phyloP scores from a whole-genome alignment of 2,329 filamentous ascomycete species.

The Stachybotrys elegans region DNA sequence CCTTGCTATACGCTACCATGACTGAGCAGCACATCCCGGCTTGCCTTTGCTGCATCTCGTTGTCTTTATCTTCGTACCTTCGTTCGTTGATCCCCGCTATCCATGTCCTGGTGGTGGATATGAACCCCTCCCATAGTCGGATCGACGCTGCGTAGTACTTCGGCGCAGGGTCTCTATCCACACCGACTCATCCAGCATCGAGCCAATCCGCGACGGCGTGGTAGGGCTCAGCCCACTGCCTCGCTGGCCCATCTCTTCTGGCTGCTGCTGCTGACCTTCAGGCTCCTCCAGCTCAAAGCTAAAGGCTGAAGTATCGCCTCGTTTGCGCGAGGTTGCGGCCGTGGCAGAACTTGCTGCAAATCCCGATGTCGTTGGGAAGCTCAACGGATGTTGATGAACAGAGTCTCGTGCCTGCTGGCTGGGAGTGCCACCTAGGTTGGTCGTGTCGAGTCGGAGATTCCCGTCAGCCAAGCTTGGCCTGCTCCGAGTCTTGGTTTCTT shows the following conservation, averaged over 20 bases:
- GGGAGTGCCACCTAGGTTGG: background rate
- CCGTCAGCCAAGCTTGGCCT: background rate
- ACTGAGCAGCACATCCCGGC: too few species aligned
- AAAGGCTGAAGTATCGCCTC: slow-evolving; percentile 47
- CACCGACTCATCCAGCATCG: slow-evolving; percentile 80
- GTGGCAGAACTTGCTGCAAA: slow-evolving; percentile 16
- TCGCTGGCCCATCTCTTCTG: slow-evolving; percentile 47
- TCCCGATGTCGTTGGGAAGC: slow-evolving; percentile 44
- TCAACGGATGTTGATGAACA: slow-evolving; percentile 43
- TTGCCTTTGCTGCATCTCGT: too few species aligned
- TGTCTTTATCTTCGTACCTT: too few species aligned
- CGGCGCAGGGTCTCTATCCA: slow-evolving; percentile 92
- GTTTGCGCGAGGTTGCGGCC: slow-evolving; percentile 15
- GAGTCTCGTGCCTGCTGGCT: slow-evolving; percentile 5
- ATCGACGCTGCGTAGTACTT: slow-evolving; percentile 66
- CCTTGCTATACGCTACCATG: too few species aligned
- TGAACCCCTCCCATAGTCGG: slow-evolving; percentile 26
- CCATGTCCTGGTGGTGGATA: too few species aligned
- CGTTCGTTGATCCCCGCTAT: too few species aligned
- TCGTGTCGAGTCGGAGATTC: background rate
- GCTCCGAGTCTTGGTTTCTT: background rate
- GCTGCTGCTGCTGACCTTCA: slow-evolving; percentile 20
- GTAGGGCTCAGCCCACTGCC: slow-evolving; percentile 59
- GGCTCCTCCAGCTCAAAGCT: slow-evolving; percentile 54
- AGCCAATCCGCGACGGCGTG: slow-evolving; percentile 65